Evolutionary conservation across 164 flowering plant species (phyloP).

Genomic region (Akebia trifoliata): DNA sequence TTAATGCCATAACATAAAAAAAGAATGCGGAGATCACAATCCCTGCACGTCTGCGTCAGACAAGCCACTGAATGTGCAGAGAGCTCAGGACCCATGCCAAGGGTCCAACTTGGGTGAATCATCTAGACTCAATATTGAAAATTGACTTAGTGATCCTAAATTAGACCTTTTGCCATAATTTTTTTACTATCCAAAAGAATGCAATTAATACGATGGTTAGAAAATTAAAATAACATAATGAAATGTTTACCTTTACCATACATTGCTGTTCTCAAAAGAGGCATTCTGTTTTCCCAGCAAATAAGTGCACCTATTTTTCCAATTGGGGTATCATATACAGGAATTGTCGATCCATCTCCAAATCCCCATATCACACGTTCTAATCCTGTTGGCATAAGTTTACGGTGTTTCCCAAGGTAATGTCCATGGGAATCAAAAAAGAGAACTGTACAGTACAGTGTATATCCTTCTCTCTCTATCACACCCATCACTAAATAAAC

Average conservation of each 20-base stretch:
- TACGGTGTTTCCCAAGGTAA: constrained; percentile 90
- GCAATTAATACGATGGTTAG: neutral
- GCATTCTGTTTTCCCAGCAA: constrained; percentile 98
- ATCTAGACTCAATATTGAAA: no score
- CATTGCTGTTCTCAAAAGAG: constrained; percentile 86
- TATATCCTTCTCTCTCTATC: constrained; percentile 90
- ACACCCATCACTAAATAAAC: constrained; percentile 86
- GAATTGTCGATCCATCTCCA: constrained; percentile 94
- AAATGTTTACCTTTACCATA: constrained; percentile 76
- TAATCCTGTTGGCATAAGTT: constrained; percentile 86
- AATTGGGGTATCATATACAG: constrained; percentile 77
- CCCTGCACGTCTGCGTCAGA: no score
- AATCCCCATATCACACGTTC: constrained; percentile 94
- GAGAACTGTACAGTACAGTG: constrained; percentile 78
- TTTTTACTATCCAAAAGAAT: neutral
- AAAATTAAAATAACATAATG: no score
- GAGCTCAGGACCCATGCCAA: no score
- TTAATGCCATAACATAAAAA: no score
- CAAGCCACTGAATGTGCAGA: no score
- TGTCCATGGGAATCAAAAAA: constrained; percentile 84
- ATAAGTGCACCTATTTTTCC: constrained; percentile 93
- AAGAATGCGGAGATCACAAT: no score
- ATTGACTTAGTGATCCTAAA: no score
- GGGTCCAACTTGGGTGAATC: no score
- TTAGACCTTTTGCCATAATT: neutral